Percentiles rank a stretch among this genome's conserved stretches.
Conservation (phyloP, 495 filamentous ascomycete genomes). For the Clohesyomyces aquaticus region DNA sequence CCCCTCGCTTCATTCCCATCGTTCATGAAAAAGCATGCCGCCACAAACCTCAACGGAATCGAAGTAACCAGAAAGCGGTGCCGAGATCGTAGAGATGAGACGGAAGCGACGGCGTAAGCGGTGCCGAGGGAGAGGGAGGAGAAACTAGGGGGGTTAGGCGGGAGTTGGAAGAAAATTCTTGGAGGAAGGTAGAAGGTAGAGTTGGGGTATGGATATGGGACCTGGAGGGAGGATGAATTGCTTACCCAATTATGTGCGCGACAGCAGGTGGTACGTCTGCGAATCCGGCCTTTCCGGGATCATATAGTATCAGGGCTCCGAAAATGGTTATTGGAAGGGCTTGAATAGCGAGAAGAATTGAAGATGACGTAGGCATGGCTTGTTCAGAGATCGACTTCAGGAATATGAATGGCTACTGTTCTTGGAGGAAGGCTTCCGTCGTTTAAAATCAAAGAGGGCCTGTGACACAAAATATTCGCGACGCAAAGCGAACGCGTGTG, state of each 20-base stretch:
- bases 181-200: background rate
- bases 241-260: constrained; percentile 14
- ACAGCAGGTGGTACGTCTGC: constrained; percentile 4
- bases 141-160: constrained; percentile 2
- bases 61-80: constrained; percentile 17
- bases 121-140: constrained; percentile 10
- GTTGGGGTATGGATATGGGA: background rate
- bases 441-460: no score
- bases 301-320: constrained; percentile 4
- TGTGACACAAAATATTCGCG: background rate
- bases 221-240: background rate
- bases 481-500: background rate
- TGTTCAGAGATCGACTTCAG: background rate
- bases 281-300: constrained; percentile 11
- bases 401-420: no score
- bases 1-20: constrained; percentile 17
- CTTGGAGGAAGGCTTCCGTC: no score
- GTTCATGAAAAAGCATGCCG: background rate
- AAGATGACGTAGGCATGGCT: constrained; percentile 9
- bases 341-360: constrained; percentile 13
- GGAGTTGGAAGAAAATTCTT: background rate
- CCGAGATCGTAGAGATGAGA: background rate
- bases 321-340: constrained; percentile 10
- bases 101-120: background rate
- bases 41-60: constrained; percentile 9